Percentiles rank a stretch among this genome's conserved stretches.
Conservation (phyloP, 345 rosid genomes). For the Salix arbutifolia region DNA sequence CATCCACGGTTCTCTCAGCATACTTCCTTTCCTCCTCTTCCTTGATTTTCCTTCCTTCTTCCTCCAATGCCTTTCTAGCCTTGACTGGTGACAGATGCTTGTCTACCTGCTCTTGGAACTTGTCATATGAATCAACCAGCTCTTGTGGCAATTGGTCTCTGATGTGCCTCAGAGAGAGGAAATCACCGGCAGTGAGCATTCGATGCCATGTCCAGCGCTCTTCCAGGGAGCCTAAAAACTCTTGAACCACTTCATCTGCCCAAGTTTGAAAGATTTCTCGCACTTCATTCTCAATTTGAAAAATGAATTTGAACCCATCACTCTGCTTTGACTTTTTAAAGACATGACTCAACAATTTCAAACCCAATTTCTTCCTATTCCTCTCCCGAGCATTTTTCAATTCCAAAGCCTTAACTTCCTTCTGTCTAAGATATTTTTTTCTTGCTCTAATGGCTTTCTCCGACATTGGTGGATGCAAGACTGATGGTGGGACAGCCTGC, state of each 20-base stretch:
- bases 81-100: conserved; percentile 60
- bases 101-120: conserved; percentile 73
- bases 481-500: conserved; percentile 86
- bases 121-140: conserved; percentile 72
- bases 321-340: conserved; percentile 69
- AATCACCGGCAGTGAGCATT: conserved; percentile 73
- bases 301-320: conserved; percentile 47
- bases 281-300: conserved; percentile 64
- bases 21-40: conserved; percentile 67
- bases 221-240: conserved; percentile 70
- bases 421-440: conserved; percentile 83
- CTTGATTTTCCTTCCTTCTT: conserved; percentile 52
- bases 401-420: conserved; percentile 71
- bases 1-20: conserved; percentile 62
- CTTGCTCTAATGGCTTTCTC: conserved; percentile 82
- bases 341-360: conserved; percentile 65
- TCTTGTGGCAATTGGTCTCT: conserved; percentile 72
- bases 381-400: conserved; percentile 79
- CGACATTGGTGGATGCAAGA: conserved; percentile 71
- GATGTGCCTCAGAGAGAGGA: conserved; percentile 68
- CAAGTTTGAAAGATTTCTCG: conserved; percentile 55
- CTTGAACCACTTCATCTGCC: conserved; percentile 73
- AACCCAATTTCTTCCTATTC: conserved; percentile 67
- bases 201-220: conserved; percentile 77
- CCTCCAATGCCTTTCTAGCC: conserved; percentile 59